Evolutionary conservation across 225 moss, liverwort and hornwort species (phyloP).

Genomic region (Climacium dendroides): DNA sequence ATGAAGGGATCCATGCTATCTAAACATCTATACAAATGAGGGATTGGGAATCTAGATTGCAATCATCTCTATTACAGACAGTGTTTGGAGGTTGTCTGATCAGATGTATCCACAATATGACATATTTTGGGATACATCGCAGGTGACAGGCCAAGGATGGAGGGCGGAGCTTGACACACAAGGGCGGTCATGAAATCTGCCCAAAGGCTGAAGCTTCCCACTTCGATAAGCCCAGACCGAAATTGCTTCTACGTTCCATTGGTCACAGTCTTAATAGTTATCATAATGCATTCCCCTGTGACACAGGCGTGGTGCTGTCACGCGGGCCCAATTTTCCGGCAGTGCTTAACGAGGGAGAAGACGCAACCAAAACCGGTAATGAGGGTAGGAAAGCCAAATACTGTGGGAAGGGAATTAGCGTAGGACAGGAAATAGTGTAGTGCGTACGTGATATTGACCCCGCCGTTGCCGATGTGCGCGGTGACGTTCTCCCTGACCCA

Average conservation of each 20-base stretch:
- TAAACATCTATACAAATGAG: too few relatives aligned
- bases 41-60: not conserved
- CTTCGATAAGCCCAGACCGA: not conserved
- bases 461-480: slow-evolving; percentile 33
- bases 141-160: not conserved
- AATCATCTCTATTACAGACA: not conserved
- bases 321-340: not conserved
- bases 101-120: not conserved
- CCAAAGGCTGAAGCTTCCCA: not conserved
- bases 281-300: not conserved
- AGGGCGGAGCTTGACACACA: not conserved
- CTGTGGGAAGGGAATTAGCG: not conserved
- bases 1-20: not conserved
- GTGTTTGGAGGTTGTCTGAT: not conserved
- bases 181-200: not conserved
- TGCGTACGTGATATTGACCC: slow-evolving; percentile 68
- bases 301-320: too few relatives aligned
- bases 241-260: not conserved
- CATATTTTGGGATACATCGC: not conserved
- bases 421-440: not conserved
- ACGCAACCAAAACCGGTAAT: not conserved
- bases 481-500: slow-evolving; percentile 84
- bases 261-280: not conserved
- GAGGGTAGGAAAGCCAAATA: not conserved
- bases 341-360: not conserved